Base-by-base conservation (phyloP, 2,329 filamentous ascomycete species). In the Leptographium wingfieldii region DNA sequence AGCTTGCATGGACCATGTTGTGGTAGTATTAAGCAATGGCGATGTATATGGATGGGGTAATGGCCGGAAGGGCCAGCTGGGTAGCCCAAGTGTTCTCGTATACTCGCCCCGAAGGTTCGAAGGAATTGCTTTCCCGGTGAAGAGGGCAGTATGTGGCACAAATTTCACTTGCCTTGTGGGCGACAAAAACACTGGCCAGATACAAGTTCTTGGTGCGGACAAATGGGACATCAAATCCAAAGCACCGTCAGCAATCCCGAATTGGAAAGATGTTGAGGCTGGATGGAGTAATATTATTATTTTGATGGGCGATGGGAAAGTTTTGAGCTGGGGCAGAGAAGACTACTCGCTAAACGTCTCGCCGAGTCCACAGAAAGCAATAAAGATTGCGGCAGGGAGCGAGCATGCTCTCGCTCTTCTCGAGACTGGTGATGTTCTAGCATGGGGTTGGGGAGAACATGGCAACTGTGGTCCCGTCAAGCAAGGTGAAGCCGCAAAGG, bases 381-480 rank as follows among this genome's bases (percentile, higher is more conserved):
- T 74, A 11, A 75, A 77, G 29, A 80, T 97, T n/a, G 87, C 88
- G 3, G 82, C 88, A 54, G 94, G 94, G 0, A 96, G 92, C 68
- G 94, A 97, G 72, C 94, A 99, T 71, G 84, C 82, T n/a, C 72
- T 97, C 63, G 89, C 84, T 10, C 72, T 92, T 31, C 84, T 87
- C 0, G 73, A 73, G 11, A 76, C 80, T 25, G 83, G 83, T 1
- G 80, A 85, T 57, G 83, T 96, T 1, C 73, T 95, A 56, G 82
- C 89, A 1, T 97, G 92, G 90, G 94, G 94, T 25, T 99, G 94
- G 94, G 92, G 91, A 2, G 92, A 97, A 73, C 94, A 99, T 73
- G 94, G 94, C 1, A 99, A 99, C 70, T 99, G 94, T 70, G 94
- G 94, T 3, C 81, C 49, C 4, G 43, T 49, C 27, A 64, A 62